Evolutionary conservation across 495 filamentous ascomycete species (phyloP).

Genomic region (Halenospora varia): DNA sequence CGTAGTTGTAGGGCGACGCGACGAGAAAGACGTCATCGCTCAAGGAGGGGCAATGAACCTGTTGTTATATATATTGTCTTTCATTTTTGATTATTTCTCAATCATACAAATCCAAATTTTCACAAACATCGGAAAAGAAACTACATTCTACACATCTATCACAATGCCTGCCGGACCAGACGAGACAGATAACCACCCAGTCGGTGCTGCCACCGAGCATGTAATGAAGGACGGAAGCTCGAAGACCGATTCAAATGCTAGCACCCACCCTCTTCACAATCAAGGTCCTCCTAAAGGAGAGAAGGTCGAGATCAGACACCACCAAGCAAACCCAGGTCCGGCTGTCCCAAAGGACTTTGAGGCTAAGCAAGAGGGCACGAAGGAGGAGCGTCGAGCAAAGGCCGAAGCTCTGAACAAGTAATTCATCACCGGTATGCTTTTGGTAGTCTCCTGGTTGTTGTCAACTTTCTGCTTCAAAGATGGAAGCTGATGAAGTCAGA

Average conservation of each 20-base stretch:
- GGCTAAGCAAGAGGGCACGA: slow-evolving; percentile 50
- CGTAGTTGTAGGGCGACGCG: not conserved
- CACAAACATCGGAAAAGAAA: not conserved
- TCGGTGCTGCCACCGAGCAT: slow-evolving; percentile 22
- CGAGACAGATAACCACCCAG: slow-evolving; percentile 20
- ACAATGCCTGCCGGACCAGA: slow-evolving; percentile 28
- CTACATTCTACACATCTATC: slow-evolving; percentile 1
- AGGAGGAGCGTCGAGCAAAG: slow-evolving; percentile 62
- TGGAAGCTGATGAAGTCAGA: too few species aligned
- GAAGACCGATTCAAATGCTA: slow-evolving; percentile 28
- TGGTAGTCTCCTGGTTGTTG: not conserved
- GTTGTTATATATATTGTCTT: slow-evolving; percentile 4
- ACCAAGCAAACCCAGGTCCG: slow-evolving; percentile 46
- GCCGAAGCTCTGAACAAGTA: slow-evolving; percentile 63
- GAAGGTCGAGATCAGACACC: slow-evolving; percentile 35
- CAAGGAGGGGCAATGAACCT: slow-evolving; percentile 12
- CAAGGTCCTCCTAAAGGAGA: slow-evolving; percentile 28
- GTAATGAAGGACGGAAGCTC: slow-evolving; percentile 29
- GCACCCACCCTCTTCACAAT: slow-evolving; percentile 20
- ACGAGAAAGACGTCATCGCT: slow-evolving; percentile 9
- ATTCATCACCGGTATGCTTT: slow-evolving; percentile 19
- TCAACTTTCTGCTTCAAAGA: too few species aligned
- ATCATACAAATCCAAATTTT: not conserved
- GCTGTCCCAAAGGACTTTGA: slow-evolving; percentile 42
- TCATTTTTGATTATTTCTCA: not conserved